phyloP scores from a whole-genome alignment of 345 rosid genomes.

The Rhodomyrtus tomentosa region DNA sequence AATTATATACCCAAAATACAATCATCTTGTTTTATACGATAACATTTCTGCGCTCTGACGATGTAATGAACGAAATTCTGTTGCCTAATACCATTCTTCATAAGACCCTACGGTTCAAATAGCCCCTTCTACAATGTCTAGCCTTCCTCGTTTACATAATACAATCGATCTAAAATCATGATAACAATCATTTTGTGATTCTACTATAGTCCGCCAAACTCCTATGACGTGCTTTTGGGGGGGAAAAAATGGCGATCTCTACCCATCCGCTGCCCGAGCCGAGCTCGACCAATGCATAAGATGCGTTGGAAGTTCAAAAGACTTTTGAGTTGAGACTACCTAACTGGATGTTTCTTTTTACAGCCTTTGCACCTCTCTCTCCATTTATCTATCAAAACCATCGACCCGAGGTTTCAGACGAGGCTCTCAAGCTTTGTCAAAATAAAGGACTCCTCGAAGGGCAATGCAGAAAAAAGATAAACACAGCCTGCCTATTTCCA shows the following conservation, averaged over 20 bases:
- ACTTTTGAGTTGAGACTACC: neutral
- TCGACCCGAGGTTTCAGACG: neutral
- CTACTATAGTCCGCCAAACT: neutral
- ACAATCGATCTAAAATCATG: neutral
- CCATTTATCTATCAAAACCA: neutral
- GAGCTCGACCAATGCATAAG: neutral
- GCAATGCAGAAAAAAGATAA: neutral
- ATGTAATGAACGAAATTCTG: neutral
- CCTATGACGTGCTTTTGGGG: neutral
- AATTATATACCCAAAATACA: neutral
- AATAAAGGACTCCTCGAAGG: neutral
- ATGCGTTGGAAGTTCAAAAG: neutral
- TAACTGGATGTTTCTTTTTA: neutral
- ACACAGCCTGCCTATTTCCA: neutral
- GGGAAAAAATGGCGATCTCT: neutral
- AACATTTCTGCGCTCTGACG: neutral
- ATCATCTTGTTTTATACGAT: neutral
- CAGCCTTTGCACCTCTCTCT: neutral
- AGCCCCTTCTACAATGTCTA: neutral
- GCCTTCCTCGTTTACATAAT: rapidly evolving
- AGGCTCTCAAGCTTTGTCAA: neutral
- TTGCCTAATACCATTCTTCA: neutral
- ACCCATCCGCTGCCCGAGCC: no score
- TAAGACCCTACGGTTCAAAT: neutral
- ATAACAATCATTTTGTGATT: neutral